Percentiles rank a stretch among this genome's conserved stretches.
Conservation (phyloP, 108 stramenopile species). For the Epithemia pelagica region DNA sequence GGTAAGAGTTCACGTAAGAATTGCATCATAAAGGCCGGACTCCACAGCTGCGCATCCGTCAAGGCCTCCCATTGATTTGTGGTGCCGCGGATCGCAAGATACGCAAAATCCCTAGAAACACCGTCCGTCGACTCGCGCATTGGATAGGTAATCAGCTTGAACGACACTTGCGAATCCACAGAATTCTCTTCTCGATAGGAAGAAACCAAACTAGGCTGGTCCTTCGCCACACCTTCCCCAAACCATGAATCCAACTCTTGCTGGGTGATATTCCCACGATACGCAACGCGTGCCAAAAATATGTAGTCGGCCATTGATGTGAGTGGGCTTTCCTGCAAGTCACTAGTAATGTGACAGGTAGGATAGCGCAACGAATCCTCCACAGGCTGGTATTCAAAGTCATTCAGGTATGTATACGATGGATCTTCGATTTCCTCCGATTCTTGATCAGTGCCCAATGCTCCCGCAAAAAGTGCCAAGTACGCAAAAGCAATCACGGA, state of each 20-base stretch:
- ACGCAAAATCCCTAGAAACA: constrained; percentile 15
- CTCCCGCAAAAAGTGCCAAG: constrained; percentile 32
- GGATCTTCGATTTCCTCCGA: constrained; percentile 5
- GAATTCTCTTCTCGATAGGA: constrained; percentile 25
- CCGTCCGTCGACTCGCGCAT: background rate
- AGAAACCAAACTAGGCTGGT: constrained; percentile 42
- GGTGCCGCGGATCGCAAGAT: constrained; percentile 72
- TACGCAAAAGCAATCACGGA: constrained; percentile 27
- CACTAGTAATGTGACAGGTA: constrained; percentile 33
- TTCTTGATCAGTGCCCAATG: constrained; percentile 19
- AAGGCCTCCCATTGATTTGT: constrained; percentile 62
- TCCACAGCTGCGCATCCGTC: constrained; percentile 69
- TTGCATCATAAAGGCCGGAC: constrained; percentile 55
- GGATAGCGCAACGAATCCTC: constrained; percentile 37
- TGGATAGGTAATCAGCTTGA: constrained; percentile 47
- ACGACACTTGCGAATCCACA: constrained; percentile 34
- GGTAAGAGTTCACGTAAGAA: constrained; percentile 48
- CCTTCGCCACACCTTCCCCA: constrained; percentile 32
- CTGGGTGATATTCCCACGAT: constrained; percentile 24
- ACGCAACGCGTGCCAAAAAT: constrained; percentile 40
- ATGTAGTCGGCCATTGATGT: constrained; percentile 41
- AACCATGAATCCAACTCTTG: constrained; percentile 53
- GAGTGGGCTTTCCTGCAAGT: constrained; percentile 8
- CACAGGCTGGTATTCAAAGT: constrained; percentile 4
- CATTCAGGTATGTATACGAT: constrained; percentile 1